Base-by-base conservation (phyloP, 208 protist species). In the Herpetomonas tarakana region DNA sequence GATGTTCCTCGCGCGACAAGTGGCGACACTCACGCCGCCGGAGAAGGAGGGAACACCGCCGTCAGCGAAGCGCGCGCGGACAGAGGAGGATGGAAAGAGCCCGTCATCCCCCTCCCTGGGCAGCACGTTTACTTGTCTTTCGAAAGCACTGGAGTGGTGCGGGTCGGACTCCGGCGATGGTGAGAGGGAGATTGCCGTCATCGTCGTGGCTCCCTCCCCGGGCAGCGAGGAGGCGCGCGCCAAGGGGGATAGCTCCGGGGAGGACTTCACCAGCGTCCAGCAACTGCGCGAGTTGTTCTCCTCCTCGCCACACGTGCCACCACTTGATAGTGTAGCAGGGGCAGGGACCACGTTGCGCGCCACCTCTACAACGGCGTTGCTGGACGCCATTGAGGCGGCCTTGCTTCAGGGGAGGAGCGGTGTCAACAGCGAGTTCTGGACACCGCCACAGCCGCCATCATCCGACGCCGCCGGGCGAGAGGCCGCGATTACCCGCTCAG, bases 1-100 rank as follows among this genome's bases (percentile, higher is more conserved):
- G 63, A 60, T 81, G 18, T 47, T 68, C 38, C 59, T 81, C 44
- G 81, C 81, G 30, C 69, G 62, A 21, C 57, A 45, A 21, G 76
- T 71, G 12, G 68, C 52, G 2, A 56, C 68, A 16, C 67, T 81
- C 66, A 74, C 11, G 58, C 58, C 55, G 64, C 73, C 31, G 50
- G 29, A 24, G 31, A 30, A 52, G 18, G 49, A 3, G 31, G 3
- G 26, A 3, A 18, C 7, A 21, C 35, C 6, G 14, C 35, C 35
- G 35, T n/a, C n/a, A n/a, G 35, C 35, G 14, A 41, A 41, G 35
- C 35, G 35, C 35, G 6, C 35, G 9, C 35, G 35, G 9, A 41
- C 35, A 6, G 35, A 41, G 14, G 35, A 6, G 35, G 35, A 41
- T 14, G n/a, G n/a, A n/a, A n/a, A n/a, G n/a, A n/a, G n/a, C n/a